Evolutionary conservation across 2,329 filamentous ascomycete species (phyloP).

Genomic region (Mariannaea elegans): DNA sequence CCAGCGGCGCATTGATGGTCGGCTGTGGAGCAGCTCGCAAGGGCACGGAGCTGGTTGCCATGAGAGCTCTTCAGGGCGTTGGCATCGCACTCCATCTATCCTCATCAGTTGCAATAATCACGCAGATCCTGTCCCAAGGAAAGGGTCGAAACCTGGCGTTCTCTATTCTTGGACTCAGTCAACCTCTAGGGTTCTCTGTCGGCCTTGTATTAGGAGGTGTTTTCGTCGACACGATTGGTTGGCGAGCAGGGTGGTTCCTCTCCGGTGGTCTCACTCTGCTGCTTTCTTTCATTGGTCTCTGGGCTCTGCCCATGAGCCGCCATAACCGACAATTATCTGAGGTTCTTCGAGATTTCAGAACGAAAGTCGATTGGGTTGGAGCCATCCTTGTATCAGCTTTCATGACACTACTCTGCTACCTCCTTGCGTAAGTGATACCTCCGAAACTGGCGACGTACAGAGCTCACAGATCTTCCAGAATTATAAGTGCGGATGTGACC

Average conservation of each 20-base stretch:
- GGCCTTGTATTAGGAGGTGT: slow-evolving; percentile 61
- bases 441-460: background rate
- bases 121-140: slow-evolving; percentile 43
- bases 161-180: slow-evolving; percentile 54
- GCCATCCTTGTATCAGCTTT: slow-evolving; percentile 55
- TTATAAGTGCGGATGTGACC: slow-evolving; percentile 49
- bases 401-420: slow-evolving; percentile 60
- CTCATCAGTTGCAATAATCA: slow-evolving; percentile 47
- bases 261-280: slow-evolving; percentile 47
- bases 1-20: slow-evolving; percentile 43
- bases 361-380: slow-evolving; percentile 64
- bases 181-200: slow-evolving; percentile 59
- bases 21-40: slow-evolving; percentile 42
- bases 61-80: slow-evolving; percentile 52
- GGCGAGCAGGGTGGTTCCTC: slow-evolving; percentile 58
- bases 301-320: slow-evolving; percentile 44
- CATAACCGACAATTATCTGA: slow-evolving; percentile 36
- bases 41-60: slow-evolving; percentile 47
- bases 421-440: slow-evolving; percentile 57
- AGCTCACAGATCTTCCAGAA: slow-evolving; percentile 26
- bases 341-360: slow-evolving; percentile 34
- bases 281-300: slow-evolving; percentile 47
- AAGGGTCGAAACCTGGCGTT: slow-evolving; percentile 52
- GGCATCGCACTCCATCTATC: slow-evolving; percentile 47
- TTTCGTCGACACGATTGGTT: slow-evolving; percentile 56